These are phyloP conservation scores for Emergomyces orientalis DNA, from an alignment of 2,329 filamentous ascomycete genomes.

Conservation along the genomic window DNA sequence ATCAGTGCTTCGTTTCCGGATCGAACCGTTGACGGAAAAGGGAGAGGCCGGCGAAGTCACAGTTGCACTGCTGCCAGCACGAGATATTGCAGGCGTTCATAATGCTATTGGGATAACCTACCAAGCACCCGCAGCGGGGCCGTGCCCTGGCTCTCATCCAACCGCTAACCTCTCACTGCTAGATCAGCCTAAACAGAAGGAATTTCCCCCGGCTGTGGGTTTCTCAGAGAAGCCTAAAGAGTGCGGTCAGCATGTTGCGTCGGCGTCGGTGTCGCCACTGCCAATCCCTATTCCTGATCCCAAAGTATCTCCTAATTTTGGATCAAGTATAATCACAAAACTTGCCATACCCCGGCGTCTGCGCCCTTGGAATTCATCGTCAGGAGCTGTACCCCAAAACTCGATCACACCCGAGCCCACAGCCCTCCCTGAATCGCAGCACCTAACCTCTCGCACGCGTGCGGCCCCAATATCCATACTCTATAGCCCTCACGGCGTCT, in stretches of 20 bases:
- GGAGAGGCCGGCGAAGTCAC: constrained; percentile 59
- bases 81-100: constrained; percentile 50
- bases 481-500: constrained; percentile 1
- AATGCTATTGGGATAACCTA: constrained; percentile 65
- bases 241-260: not conserved
- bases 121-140: constrained; percentile 41
- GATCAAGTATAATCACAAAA: not conserved
- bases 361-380: not conserved
- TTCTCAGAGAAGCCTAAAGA: not conserved
- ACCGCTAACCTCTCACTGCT: not conserved
- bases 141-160: not conserved
- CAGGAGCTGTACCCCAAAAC: not conserved
- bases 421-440: not conserved
- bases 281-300: not conserved
- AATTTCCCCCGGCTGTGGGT: not conserved
- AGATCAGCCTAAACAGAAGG: not conserved
- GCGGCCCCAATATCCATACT: not conserved
- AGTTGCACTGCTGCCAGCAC: constrained; percentile 56
- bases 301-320: not conserved
- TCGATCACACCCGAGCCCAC: not conserved
- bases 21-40: constrained; percentile 45
- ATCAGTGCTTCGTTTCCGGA: constrained; percentile 41
- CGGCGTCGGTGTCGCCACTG: not conserved
- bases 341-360: not conserved
- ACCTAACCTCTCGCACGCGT: not conserved